Conservation (phyloP, 2,329 filamentous ascomycete genomes). For the Alternaria angustiovoidea region DNA sequence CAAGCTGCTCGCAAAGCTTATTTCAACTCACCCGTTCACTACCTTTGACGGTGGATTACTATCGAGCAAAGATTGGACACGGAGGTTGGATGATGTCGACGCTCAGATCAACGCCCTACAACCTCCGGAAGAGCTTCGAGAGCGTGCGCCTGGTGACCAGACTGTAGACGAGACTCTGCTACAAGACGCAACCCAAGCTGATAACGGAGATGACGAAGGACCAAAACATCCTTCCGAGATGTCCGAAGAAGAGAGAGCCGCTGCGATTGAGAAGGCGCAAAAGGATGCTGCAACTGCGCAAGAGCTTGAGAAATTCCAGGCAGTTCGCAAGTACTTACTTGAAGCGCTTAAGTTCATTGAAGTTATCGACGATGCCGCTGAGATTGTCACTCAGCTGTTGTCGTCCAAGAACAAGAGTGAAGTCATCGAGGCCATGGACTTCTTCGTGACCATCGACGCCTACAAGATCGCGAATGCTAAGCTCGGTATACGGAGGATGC, state of each 20-base stretch:
- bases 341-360: conserved; percentile 95
- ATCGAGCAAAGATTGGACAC: conserved; percentile 83
- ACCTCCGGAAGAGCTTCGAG: conserved; percentile 78
- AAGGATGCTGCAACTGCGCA: conserved; percentile 90
- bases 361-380: conserved; percentile 82
- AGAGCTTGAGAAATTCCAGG: conserved; percentile 83
- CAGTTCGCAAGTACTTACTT: conserved; percentile 90
- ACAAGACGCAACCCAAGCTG: conserved; percentile 86
- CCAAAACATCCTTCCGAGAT: conserved; percentile 68
- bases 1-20: conserved; percentile 84
- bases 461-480: conserved; percentile 97
- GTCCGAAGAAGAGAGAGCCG: conserved; percentile 80
- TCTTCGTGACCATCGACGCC: conserved; percentile 92
- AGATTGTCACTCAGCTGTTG: conserved; percentile 83
- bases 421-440: conserved; percentile 98
- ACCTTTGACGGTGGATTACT: conserved; percentile 74
- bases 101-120: conserved; percentile 81
- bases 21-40: conserved; percentile 89
- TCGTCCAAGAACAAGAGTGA: conserved; percentile 98
- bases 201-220: conserved; percentile 49
- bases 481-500: conserved; percentile 90
- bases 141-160: conserved; percentile 68
- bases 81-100: conserved; percentile 82
- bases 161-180: conserved; percentile 80
- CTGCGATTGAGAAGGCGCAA: conserved; percentile 77